These are phyloP conservation scores for Globisporangium yorkense DNA, from an alignment of 352 stramenopile species.

Conservation along the genomic window DNA sequence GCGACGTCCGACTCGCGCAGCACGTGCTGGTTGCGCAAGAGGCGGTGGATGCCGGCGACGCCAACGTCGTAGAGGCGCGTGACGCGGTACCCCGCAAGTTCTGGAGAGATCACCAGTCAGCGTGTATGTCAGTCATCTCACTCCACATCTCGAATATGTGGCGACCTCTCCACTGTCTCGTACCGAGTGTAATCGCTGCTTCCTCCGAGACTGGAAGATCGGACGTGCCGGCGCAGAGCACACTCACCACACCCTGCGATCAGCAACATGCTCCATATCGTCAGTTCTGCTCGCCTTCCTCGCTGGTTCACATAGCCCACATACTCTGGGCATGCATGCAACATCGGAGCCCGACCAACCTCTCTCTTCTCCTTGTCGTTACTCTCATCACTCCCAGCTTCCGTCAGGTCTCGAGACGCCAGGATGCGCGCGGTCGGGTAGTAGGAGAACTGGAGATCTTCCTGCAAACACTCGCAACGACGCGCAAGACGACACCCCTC, in stretches of 20 bases:
- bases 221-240: slow-evolving; percentile 95
- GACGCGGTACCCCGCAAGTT: slow-evolving; percentile 86
- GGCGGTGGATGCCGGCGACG: slow-evolving; percentile 91
- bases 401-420: slow-evolving; percentile 31
- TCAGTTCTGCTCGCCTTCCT: neutral
- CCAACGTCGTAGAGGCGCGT: slow-evolving; percentile 90
- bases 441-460: slow-evolving; percentile 42
- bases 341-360: neutral
- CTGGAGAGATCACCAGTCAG: slow-evolving; percentile 21
- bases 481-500: neutral
- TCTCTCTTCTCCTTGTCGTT: neutral
- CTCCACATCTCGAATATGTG: neutral
- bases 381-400: neutral
- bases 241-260: slow-evolving; percentile 23
- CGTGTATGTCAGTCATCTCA: too few species aligned
- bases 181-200: slow-evolving; percentile 89
- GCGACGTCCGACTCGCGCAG: slow-evolving; percentile 88
- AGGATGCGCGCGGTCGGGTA: slow-evolving; percentile 70
- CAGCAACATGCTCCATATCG: slow-evolving; percentile 16
- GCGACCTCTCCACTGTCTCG: neutral
- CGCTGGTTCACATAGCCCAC: neutral
- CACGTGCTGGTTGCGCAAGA: slow-evolving; percentile 84
- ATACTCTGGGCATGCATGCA: too few species aligned
- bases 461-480: slow-evolving; percentile 8
- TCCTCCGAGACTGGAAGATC: slow-evolving; percentile 96